Conservation (phyloP, 495 filamentous ascomycete species). For the Tirmania nivea region DNA sequence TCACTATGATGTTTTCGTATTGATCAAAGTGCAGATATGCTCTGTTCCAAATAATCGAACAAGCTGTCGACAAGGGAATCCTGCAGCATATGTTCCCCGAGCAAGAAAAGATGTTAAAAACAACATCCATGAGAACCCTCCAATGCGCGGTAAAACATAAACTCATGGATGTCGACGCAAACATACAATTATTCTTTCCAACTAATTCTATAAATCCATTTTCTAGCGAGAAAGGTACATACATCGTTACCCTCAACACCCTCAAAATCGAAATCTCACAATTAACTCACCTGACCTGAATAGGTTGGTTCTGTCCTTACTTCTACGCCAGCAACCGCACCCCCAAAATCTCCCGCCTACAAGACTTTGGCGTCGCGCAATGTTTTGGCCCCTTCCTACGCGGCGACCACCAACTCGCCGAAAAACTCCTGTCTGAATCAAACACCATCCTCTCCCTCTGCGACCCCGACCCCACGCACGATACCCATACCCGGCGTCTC, state of each 20-base stretch:
- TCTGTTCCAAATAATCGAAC: slow-evolving; percentile 20
- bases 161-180: slow-evolving; percentile 24
- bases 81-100: slow-evolving; percentile 24
- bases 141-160: slow-evolving; percentile 26
- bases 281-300: too few relatives aligned
- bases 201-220: too few relatives aligned
- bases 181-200: slow-evolving; percentile 18
- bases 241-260: too few relatives aligned
- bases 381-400: slow-evolving; percentile 23
- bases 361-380: slow-evolving; percentile 17
- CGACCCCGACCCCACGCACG: too few relatives aligned
- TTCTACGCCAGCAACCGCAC: too few relatives aligned
- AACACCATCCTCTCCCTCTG: slow-evolving; percentile 6
- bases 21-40: too few relatives aligned
- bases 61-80: slow-evolving; percentile 24
- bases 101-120: slow-evolving; percentile 24
- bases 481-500: too few relatives aligned
- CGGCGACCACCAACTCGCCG: slow-evolving; percentile 23
- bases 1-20: too few relatives aligned
- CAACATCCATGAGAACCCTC: slow-evolving; percentile 22
- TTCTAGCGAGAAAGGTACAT: too few relatives aligned
- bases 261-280: too few relatives aligned
- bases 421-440: slow-evolving; percentile 22
- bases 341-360: too few relatives aligned
- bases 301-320: too few relatives aligned